These are phyloP conservation scores for Gillenia trifoliata DNA, from an alignment of 306 rosid genomes.

Conservation along the genomic window DNA sequence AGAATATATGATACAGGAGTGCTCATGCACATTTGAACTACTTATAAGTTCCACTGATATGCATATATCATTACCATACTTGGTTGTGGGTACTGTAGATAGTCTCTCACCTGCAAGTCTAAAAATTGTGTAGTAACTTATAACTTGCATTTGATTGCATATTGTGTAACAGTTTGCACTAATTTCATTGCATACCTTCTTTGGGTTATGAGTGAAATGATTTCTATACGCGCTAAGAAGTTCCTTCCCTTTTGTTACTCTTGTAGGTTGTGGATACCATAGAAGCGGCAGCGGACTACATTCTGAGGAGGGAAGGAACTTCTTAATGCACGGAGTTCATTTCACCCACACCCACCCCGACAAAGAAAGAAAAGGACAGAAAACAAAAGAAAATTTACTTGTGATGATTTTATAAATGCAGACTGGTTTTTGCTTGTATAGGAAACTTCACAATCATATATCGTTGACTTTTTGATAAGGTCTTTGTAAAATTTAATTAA, in stretches of 20 bases:
- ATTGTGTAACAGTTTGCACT: not conserved
- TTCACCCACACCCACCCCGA: too few relatives aligned
- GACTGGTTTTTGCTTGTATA: too few relatives aligned
- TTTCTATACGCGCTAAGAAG: too few relatives aligned
- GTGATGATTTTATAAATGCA: too few relatives aligned
- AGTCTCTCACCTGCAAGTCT: not conserved
- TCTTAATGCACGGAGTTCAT: not conserved
- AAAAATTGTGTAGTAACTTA: not conserved
- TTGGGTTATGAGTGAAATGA: too few relatives aligned
- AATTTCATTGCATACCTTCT: not conserved
- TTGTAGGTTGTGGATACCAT: constrained; percentile 31
- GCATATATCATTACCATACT: not conserved
- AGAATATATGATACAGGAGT: too few relatives aligned
- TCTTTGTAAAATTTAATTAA: too few relatives aligned
- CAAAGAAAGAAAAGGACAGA: too few relatives aligned
- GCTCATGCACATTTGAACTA: too few relatives aligned
- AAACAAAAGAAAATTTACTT: not conserved
- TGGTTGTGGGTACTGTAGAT: too few relatives aligned
- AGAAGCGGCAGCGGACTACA: constrained; percentile 37
- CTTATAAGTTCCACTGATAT: not conserved
- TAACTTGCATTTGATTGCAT: not conserved
- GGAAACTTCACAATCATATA: too few relatives aligned
- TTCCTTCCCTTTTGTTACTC: not conserved
- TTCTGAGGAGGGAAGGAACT: constrained; percentile 24
- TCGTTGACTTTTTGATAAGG: too few relatives aligned